These are phyloP conservation scores for Eucalyptus brandiana DNA, from an alignment of 345 rosid species.

Conservation along the genomic window DNA sequence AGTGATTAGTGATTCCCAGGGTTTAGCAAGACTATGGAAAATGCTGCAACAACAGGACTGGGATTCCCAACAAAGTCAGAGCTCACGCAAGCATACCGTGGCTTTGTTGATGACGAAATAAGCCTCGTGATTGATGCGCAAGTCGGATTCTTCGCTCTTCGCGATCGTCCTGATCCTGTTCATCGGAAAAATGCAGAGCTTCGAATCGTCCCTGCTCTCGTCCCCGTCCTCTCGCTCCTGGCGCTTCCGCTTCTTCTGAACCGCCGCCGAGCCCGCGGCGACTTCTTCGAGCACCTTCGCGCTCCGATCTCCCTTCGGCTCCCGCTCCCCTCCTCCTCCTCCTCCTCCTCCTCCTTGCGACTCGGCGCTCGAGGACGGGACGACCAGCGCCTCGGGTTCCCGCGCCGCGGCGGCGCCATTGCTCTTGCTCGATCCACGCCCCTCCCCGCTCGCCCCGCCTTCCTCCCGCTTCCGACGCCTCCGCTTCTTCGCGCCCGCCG, in stretches of 20 bases:
- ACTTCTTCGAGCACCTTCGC: not conserved
- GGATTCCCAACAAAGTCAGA: not conserved
- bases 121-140: slow-evolving; percentile 38
- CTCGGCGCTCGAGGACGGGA: slow-evolving; percentile 3
- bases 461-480: not conserved
- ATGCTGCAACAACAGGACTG: not conserved
- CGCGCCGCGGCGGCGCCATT: not conserved
- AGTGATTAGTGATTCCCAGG: not conserved
- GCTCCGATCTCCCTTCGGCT: not conserved
- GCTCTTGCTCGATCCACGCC: not conserved
- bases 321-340: not conserved
- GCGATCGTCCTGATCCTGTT: slow-evolving; percentile 58
- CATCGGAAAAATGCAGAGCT: slow-evolving; percentile 53
- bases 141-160: slow-evolving; percentile 26
- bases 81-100: slow-evolving; percentile 23
- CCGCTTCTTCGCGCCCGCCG: not conserved
- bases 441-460: not conserved
- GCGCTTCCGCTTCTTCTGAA: not conserved
- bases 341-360: not conserved
- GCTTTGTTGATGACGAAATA: slow-evolving; percentile 76
- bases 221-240: slow-evolving; percentile 5
- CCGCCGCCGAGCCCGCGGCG: not conserved
- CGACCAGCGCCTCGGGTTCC: not conserved
- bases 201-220: slow-evolving; percentile 21
- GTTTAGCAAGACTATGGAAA: not conserved